These are phyloP conservation scores for Penicillium coffeae DNA, from an alignment of 495 filamentous ascomycete genomes.

Conservation along the genomic window DNA sequence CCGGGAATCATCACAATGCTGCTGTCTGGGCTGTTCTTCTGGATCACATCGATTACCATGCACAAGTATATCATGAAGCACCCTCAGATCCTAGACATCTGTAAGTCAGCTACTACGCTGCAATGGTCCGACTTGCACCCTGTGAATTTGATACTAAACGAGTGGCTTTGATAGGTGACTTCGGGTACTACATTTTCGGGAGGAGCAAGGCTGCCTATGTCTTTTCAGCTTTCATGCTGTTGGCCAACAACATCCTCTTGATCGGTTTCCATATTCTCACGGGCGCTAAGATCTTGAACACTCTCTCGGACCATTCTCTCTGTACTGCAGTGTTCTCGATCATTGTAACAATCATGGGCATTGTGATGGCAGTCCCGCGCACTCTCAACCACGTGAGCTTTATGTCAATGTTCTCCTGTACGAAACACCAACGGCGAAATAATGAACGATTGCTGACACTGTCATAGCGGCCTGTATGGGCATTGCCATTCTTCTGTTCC, in stretches of 20 bases:
- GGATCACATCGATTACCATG: constrained; percentile 46
- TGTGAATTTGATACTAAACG: neutral
- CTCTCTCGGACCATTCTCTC: constrained; percentile 31
- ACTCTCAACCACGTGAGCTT: constrained; percentile 41
- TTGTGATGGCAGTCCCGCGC: constrained; percentile 38
- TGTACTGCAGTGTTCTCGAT: constrained; percentile 36
- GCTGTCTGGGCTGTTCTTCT: constrained; percentile 33
- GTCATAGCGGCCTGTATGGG: constrained; percentile 37
- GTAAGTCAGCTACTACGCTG: constrained; percentile 15
- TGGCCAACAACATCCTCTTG: constrained; percentile 38
- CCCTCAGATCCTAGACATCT: constrained; percentile 45
- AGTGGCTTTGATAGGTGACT: constrained; percentile 21
- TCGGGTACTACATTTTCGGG: constrained; percentile 43
- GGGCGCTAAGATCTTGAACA: constrained; percentile 35
- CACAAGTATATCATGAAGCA: constrained; percentile 47
- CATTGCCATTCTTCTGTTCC: constrained; percentile 43
- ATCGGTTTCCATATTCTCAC: constrained; percentile 40
- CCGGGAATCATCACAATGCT: constrained; percentile 42
- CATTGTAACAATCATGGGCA: constrained; percentile 33
- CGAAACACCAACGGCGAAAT: neutral
- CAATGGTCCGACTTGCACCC: neutral
- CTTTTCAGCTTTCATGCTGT: constrained; percentile 36
- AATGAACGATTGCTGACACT: neutral
- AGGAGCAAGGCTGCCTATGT: constrained; percentile 31
- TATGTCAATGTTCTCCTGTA: constrained; percentile 45